Evolutionary conservation across 164 flowering plant genomes (phyloP), one percentile per base, ranked within the genome.

Genomic region (Litsea cubeba): DNA sequence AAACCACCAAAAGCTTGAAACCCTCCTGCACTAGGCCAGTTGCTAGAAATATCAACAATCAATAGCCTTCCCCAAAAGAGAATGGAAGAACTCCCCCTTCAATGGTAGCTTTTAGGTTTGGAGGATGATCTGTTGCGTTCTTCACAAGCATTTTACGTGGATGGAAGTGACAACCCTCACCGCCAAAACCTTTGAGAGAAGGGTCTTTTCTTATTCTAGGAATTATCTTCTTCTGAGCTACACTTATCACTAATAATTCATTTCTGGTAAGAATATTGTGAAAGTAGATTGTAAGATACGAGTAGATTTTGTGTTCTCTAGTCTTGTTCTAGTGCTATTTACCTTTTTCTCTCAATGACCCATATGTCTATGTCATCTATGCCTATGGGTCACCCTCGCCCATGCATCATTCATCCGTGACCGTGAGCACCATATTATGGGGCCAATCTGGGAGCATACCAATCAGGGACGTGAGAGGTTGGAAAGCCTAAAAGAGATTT

Each of bases 81-180:
- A 75, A 76, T 74, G 58, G 71, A 65, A 57, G 32, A 71, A 75
- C 75, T 64, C 72, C 68, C 70, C 78, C 65, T 71, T 46, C 80
- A 75, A 81, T 71, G 84, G 79, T 58, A 72, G 77, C 73, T 62
- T 71, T 79, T 73, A 76, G 60, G 79, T 76, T 80, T 54, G 60
- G 60, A 71, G 67, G 71, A 77, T 76, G 75, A 76, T 77, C 69
- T 76, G 78, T 84, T 84, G 83, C 87, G 80, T 86, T 80, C 72
- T 66, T 75, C 57, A 77, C 84, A 82, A 84, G 85, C 72, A 66
- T 78, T 73, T 74, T 51, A 71, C 76, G 74, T 72, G 72, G 75
- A 74, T 26, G 68, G 57, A 76, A 75, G 74, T 77, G 83, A 80
- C 77, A 77, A 76, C 49, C 70, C 72, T 72, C 76, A 75, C 83